phyloP scores from a whole-genome alignment of 208 protist species.

The Tritrichomonas musculus region DNA sequence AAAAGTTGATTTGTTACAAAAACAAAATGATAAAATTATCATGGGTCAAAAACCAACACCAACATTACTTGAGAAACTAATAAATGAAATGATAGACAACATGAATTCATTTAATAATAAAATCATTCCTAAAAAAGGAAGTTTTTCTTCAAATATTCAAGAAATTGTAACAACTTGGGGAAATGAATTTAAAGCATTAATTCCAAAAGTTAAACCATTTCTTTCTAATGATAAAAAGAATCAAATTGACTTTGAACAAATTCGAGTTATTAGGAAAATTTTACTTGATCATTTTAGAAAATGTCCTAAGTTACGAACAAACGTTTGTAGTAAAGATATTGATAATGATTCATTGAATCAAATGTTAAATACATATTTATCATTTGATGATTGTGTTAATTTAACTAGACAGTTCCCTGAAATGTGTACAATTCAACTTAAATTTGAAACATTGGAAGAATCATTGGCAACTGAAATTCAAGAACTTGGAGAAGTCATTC shows the following conservation, averaged over 20 bases:
- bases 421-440: neutral
- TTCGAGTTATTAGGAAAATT: neutral
- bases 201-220: neutral
- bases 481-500: neutral
- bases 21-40: neutral
- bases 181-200: neutral
- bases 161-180: neutral
- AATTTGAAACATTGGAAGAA: neutral
- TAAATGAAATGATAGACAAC: neutral
- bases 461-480: neutral
- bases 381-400: neutral
- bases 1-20: neutral
- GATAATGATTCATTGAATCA: neutral
- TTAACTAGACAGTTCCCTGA: neutral
- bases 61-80: neutral
- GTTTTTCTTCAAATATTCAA: neutral
- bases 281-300: neutral
- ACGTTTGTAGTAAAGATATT: neutral
- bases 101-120: neutral
- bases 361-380: neutral
- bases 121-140: neutral
- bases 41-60: neutral
- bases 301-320: neutral
- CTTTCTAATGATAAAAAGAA: neutral
- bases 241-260: too few relatives aligned